Evolutionary conservation across 2,329 filamentous ascomycete species (phyloP).

Genomic region (Phyllosticta paracitricarpa): DNA sequence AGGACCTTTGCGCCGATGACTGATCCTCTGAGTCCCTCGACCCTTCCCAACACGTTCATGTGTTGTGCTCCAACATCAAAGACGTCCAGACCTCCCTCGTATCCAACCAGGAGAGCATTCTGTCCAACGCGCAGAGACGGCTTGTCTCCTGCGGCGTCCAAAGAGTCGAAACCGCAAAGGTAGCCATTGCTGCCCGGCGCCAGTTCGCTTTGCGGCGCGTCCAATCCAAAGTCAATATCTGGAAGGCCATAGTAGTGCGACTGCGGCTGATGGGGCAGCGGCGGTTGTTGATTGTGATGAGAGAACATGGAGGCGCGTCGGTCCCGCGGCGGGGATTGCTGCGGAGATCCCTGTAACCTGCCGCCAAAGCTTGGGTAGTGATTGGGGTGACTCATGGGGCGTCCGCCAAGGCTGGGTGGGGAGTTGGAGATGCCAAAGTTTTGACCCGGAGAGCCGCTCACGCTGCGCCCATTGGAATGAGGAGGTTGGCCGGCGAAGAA

Average conservation of each 20-base stretch:
- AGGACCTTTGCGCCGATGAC: slow-evolving; percentile 77
- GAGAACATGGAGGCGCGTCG: slow-evolving; percentile 46
- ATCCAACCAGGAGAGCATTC: slow-evolving; percentile 66
- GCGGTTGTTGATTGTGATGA: slow-evolving; percentile 44
- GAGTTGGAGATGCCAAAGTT: slow-evolving; percentile 29
- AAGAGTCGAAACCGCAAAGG: slow-evolving; percentile 70
- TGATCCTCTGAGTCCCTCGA: slow-evolving; percentile 69
- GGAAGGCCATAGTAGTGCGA: slow-evolving; percentile 68
- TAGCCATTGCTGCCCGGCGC: slow-evolving; percentile 60
- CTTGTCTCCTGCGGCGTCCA: slow-evolving; percentile 41
- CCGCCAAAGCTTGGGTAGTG: slow-evolving; percentile 34
- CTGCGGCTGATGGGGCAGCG: slow-evolving; percentile 64
- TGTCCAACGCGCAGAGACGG: slow-evolving; percentile 35
- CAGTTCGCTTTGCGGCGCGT: slow-evolving; percentile 38
- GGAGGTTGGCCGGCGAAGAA: slow-evolving; percentile 32
- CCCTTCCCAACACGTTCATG: slow-evolving; percentile 55
- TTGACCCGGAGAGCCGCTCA: slow-evolving; percentile 32
- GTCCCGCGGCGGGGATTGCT: slow-evolving; percentile 25
- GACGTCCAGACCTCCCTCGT: slow-evolving; percentile 69
- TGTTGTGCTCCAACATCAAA: slow-evolving; percentile 63
- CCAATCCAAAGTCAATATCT: slow-evolving; percentile 55
- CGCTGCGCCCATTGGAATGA: slow-evolving; percentile 30
- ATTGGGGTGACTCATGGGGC: slow-evolving; percentile 38
- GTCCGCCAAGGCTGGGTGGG: slow-evolving; percentile 20
- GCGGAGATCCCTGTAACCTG: slow-evolving; percentile 23